These are phyloP conservation scores for Phytomonas serpens DNA, from an alignment of 208 protist species.

Conservation along the genomic window DNA sequence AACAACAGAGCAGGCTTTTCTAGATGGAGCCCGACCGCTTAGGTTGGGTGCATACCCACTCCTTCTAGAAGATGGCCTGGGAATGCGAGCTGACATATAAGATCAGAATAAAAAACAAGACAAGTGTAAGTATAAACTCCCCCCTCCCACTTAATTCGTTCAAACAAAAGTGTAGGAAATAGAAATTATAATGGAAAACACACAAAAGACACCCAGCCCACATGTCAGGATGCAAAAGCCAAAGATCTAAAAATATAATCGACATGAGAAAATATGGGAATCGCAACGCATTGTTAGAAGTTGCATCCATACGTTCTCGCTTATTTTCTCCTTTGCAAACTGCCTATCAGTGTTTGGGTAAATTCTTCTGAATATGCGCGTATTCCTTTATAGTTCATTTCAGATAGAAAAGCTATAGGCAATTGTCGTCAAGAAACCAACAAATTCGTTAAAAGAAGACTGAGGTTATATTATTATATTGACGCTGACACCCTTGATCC, in stretches of 20 bases:
- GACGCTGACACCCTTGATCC: background rate
- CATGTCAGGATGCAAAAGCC: no score
- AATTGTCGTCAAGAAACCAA: background rate
- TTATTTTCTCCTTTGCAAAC: background rate
- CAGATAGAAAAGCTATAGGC: background rate
- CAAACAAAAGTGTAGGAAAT: conserved; percentile 4
- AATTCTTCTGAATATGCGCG: background rate
- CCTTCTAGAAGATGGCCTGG: background rate
- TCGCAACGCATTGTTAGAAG: background rate
- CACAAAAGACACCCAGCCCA: background rate
- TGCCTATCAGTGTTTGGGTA: background rate
- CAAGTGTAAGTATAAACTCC: conserved; percentile 13
- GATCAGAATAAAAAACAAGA: conserved; percentile 13
- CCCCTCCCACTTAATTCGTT: background rate
- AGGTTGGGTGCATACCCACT: background rate
- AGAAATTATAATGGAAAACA: conserved; percentile 3
- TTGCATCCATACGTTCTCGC: background rate
- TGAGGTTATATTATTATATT: background rate
- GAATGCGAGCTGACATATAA: background rate
- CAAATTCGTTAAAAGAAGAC: background rate
- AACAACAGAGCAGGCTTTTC: background rate
- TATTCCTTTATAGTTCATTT: background rate
- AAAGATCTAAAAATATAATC: no score
- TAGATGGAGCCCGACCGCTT: background rate
- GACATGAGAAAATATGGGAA: background rate